phyloP scores from a whole-genome alignment of 495 filamentous ascomycete genomes.

The Hypomontagnella monticulosa region DNA sequence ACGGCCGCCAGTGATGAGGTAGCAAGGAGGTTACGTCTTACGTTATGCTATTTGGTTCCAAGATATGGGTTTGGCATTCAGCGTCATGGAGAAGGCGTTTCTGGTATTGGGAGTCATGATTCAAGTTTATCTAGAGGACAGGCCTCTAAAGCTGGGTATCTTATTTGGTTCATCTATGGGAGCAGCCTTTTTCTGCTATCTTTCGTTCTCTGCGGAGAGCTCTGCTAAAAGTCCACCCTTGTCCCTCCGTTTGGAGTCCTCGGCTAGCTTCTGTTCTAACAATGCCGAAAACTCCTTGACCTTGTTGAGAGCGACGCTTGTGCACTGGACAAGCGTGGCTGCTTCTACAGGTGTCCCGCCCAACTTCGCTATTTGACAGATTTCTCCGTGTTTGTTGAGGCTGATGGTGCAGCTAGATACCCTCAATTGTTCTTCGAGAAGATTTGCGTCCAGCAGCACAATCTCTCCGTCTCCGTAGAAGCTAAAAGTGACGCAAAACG shows the following conservation, averaged over 20 bases:
- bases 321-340: slow-evolving; percentile 74
- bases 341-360: slow-evolving; percentile 84
- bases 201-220: slow-evolving; percentile 85
- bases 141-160: slow-evolving; percentile 44
- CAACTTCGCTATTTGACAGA: slow-evolving; percentile 89
- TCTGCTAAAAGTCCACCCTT: slow-evolving; percentile 78
- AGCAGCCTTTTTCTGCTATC: slow-evolving; percentile 47
- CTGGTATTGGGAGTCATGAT: slow-evolving; percentile 27
- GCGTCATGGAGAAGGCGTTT: slow-evolving; percentile 40
- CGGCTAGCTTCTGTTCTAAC: slow-evolving; percentile 75
- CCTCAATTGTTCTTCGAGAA: slow-evolving; percentile 85
- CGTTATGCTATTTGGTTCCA: slow-evolving; percentile 7
- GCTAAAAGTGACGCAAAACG: slow-evolving; percentile 85
- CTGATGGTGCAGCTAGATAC: slow-evolving; percentile 86
- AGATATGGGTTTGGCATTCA: slow-evolving; percentile 23
- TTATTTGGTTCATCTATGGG: slow-evolving; percentile 41
- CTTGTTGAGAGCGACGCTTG: slow-evolving; percentile 73
- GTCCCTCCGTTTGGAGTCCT: slow-evolving; percentile 79
- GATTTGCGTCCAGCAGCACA: slow-evolving; percentile 78
- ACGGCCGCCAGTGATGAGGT: slow-evolving; percentile 92
- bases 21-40: neutral
- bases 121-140: slow-evolving; percentile 30
- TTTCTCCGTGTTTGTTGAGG: slow-evolving; percentile 87
- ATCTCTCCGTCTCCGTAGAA: slow-evolving; percentile 75
- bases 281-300: slow-evolving; percentile 78